Evolutionary conservation across 371 early-diverging fungal genomes (phyloP).

Genomic region (Rhizopus delemar): DNA sequence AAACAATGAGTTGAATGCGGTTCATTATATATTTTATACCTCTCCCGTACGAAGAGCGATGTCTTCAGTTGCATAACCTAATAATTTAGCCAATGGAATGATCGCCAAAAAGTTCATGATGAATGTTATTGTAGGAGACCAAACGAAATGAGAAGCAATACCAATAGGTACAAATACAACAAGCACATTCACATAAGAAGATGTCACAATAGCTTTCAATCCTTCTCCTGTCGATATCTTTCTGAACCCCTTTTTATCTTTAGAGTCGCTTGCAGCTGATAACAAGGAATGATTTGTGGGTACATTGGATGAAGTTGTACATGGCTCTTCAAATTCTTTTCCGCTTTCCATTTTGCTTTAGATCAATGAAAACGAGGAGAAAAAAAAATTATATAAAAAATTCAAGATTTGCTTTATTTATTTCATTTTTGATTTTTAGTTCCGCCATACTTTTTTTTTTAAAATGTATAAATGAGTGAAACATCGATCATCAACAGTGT

Average conservation of each 20-base stretch:
- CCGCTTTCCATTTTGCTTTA: background rate
- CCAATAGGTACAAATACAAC: constrained; percentile 80
- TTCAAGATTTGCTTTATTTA: background rate
- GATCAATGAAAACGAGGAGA: background rate
- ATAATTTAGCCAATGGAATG: constrained; percentile 78
- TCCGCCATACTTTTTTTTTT: too few species aligned
- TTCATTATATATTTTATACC: constrained; percentile 13
- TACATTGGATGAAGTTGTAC: background rate
- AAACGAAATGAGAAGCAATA: constrained; percentile 62
- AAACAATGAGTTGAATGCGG: background rate
- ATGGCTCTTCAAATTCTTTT: background rate
- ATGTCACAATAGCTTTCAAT: constrained; percentile 48
- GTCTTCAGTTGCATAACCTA: constrained; percentile 64
- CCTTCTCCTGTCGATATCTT: constrained; percentile 29
- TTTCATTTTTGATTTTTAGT: background rate
- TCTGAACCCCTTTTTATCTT: background rate
- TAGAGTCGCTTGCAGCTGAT: background rate
- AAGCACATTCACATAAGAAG: constrained; percentile 67
- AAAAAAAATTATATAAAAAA: background rate
- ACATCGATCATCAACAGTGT: too few species aligned
- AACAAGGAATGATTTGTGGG: background rate
- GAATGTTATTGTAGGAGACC: constrained; percentile 70
- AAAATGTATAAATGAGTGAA: too few species aligned
- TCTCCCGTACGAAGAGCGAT: constrained; percentile 68
- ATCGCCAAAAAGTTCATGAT: constrained; percentile 88